Evolutionary conservation across 768 basidiomycete species (phyloP).

Genomic region (Boletus insuetus): DNA sequence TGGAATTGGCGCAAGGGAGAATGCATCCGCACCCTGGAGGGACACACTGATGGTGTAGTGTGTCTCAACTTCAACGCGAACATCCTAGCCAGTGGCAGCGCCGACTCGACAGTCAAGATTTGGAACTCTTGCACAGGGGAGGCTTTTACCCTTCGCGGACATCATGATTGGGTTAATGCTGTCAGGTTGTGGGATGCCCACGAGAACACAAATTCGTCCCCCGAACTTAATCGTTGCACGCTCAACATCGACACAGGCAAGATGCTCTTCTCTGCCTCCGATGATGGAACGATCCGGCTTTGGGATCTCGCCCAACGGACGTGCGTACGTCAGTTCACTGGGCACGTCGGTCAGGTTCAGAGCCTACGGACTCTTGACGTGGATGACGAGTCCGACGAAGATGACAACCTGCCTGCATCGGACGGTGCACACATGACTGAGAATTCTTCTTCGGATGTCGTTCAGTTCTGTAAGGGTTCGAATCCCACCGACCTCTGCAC

Average conservation of each 20-base stretch:
- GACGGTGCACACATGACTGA: conserved; percentile 15
- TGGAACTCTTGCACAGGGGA: conserved; percentile 92
- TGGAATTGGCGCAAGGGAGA: conserved; percentile 95
- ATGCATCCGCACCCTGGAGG: conserved; percentile 83
- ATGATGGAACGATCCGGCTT: conserved; percentile 88
- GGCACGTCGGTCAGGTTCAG: conserved; percentile 95
- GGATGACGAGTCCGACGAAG: conserved; percentile 45
- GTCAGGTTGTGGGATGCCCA: conserved; percentile 85
- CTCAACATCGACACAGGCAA: conserved; percentile 76
- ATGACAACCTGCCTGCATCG: conserved; percentile 9
- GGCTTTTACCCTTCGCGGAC: conserved; percentile 90
- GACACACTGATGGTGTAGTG: conserved; percentile 90
- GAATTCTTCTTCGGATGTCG: conserved; percentile 11
- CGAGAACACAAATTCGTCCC: conserved; percentile 4
- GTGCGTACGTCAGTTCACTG: conserved; percentile 81
- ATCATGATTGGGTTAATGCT: conserved; percentile 94
- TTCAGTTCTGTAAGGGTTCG: conserved; percentile 12
- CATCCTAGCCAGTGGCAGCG: conserved; percentile 88
- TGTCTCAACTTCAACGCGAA: conserved; percentile 90
- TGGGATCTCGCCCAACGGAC: conserved; percentile 86
- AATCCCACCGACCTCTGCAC: conserved; percentile 26
- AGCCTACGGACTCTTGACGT: conserved; percentile 76
- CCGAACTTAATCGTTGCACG: conserved; percentile 29
- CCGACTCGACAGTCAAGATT: conserved; percentile 92
- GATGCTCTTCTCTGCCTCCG: conserved; percentile 96